Conservation (phyloP, 1,139 yeast genomes). For the Candida labiduridarum region DNA sequence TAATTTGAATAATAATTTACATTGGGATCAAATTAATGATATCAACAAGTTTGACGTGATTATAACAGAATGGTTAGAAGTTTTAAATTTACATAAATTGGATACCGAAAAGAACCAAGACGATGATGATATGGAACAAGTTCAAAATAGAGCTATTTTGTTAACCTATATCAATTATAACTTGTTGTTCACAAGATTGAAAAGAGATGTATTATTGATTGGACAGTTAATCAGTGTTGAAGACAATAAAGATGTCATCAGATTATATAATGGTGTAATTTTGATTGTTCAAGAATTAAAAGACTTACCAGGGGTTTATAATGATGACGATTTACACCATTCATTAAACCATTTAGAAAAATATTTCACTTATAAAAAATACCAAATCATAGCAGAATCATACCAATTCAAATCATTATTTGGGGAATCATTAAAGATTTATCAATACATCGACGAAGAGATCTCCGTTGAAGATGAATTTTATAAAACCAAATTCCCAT, state of each 20-base stretch:
- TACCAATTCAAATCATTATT: constrained; percentile 49
- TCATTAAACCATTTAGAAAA: constrained; percentile 53
- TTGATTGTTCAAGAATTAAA: constrained; percentile 55
- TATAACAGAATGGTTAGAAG: constrained; percentile 39
- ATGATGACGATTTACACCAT: constrained; percentile 67
- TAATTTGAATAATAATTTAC: constrained; percentile 39
- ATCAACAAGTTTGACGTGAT: constrained; percentile 35
- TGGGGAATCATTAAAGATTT: constrained; percentile 59
- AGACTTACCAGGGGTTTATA: constrained; percentile 89
- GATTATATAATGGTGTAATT: constrained; percentile 53
- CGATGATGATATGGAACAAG: constrained; percentile 52
- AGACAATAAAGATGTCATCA: constrained; percentile 46
- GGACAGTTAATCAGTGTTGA: constrained; percentile 34
- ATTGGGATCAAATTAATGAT: constrained; percentile 23
- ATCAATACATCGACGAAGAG: constrained; percentile 33
- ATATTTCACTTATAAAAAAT: constrained; percentile 50
- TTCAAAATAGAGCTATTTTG: constrained; percentile 75
- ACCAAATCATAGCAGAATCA: constrained; percentile 49
- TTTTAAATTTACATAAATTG: constrained; percentile 49
- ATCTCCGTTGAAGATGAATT: constrained; percentile 19
- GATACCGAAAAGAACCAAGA: constrained; percentile 49
- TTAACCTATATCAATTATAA: constrained; percentile 75
- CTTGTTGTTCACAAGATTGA: constrained; percentile 62
- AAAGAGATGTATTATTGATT: constrained; percentile 65
- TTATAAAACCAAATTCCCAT: constrained; percentile 39